A percentile compares a stretch with the other conserved stretches of the same genome.
These are phyloP conservation scores for Penicillium egyptiacum DNA, from an alignment of 495 filamentous ascomycete species.

Conservation along the genomic window DNA sequence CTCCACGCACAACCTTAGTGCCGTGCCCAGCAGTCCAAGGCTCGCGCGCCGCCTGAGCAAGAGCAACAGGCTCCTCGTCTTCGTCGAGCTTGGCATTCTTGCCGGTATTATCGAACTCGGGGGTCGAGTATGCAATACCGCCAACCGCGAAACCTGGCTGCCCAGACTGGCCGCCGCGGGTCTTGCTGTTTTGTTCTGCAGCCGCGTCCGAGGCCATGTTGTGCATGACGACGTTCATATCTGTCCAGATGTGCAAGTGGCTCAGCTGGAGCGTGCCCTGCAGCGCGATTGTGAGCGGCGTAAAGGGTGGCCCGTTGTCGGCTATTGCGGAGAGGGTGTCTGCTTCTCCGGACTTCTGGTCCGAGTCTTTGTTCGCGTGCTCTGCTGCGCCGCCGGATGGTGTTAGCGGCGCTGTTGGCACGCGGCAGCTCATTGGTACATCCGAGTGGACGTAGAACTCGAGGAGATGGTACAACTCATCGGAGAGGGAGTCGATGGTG, in stretches of 20 bases:
- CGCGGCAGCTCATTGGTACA: slow-evolving; percentile 86
- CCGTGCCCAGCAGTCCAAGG: slow-evolving; percentile 50
- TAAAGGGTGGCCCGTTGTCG: slow-evolving; percentile 50
- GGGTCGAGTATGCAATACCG: slow-evolving; percentile 81
- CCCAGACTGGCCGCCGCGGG: slow-evolving; percentile 30
- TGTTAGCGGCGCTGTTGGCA: slow-evolving; percentile 70
- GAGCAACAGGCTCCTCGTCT: slow-evolving; percentile 35
- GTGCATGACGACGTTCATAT: slow-evolving; percentile 84
- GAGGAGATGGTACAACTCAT: slow-evolving; percentile 93
- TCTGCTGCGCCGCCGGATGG: slow-evolving; percentile 19
- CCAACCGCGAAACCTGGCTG: slow-evolving; percentile 70
- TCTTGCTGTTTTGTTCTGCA: slow-evolving; percentile 24
- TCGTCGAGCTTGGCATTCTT: slow-evolving; percentile 36
- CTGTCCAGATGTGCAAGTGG: slow-evolving; percentile 87
- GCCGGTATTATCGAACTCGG: slow-evolving; percentile 55
- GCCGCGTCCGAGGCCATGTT: slow-evolving; percentile 50
- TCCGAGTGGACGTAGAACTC: slow-evolving; percentile 99
- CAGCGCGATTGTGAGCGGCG: slow-evolving; percentile 76
- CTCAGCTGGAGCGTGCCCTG: slow-evolving; percentile 84
- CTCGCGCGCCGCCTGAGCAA: slow-evolving; percentile 41
- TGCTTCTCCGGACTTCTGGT: slow-evolving; percentile 18
- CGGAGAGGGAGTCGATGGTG: slow-evolving; percentile 80
- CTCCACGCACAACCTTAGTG: slow-evolving; percentile 77
- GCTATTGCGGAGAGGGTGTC: slow-evolving; percentile 34
- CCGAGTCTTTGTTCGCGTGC: slow-evolving; percentile 10